Conservation (phyloP, 2,329 filamentous ascomycete species). For the Ophiostoma sp. region DNA sequence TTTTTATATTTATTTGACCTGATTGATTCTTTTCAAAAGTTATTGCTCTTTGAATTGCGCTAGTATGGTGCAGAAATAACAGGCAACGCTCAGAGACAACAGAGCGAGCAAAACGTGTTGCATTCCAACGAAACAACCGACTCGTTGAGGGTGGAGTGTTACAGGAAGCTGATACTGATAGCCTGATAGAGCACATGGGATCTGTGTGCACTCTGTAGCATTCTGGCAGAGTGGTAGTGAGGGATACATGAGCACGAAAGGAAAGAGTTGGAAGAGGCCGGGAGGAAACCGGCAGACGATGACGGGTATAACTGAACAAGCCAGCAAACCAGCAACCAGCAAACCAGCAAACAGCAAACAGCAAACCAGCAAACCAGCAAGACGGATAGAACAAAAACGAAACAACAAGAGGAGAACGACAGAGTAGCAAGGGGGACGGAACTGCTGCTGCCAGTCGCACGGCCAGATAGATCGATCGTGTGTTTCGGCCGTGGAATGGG, state of each 20-base stretch:
- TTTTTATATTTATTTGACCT: neutral
- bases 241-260: neutral
- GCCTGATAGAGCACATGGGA: neutral
- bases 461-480: constrained; percentile 21
- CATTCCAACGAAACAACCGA: constrained; percentile 16
- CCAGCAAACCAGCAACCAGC: no score
- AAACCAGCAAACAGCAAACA: neutral
- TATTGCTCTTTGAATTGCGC: no score
- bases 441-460: constrained; percentile 1
- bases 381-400: neutral
- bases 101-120: neutral
- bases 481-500: constrained; percentile 25
- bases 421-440: neutral
- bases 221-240: neutral
- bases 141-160: constrained; percentile 17
- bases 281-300: neutral
- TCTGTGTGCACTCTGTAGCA: neutral
- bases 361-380: neutral
- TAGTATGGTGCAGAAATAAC: no score
- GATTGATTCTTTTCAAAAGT: no score
- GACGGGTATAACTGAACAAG: neutral
- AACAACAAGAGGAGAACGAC: neutral
- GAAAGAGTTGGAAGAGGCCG: neutral
- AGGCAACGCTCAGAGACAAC: no score
- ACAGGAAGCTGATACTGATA: constrained; percentile 11